Base-by-base conservation (phyloP, 352 stramenopile species). In the Phytopythium sindhum region DNA sequence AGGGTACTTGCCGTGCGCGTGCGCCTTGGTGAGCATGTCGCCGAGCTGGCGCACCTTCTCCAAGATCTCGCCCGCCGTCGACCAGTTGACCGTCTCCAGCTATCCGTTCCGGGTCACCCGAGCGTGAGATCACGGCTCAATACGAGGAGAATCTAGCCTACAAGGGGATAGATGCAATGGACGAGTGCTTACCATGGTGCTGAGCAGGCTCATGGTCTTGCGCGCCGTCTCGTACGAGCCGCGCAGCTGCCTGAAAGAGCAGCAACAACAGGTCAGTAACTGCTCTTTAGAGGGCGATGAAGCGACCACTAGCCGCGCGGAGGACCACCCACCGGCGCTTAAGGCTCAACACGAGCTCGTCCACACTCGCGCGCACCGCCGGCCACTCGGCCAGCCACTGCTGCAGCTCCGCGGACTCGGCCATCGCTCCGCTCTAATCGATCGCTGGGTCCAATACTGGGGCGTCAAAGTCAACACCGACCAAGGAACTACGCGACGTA, bases 171-270 rank as follows among this genome's bases (percentile, higher is more conserved):
- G 33, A 48, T 14, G 14, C 42, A 48, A 24, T 11, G n/a, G 17
- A 0, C 15, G 48, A 4, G 26, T 15, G 21, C 75, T 28, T 53
- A 95, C 83, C 81, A 93, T 76, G 73, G 84, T 76, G 63, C 72
- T 82, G 47, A 95, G 66, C 26, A 95, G 74, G 58, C 75, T 78
- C 41, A 82, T 93, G 5, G 84, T 89, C 74, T 80, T 83, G 66
- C 90, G 89, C 42, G 83, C 86, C 48, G 85, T 93, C 62, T 92
- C 84, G 54, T 92, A 93, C 52, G 87, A 92, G 24, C 87, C 87
- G 28, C 70, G 76, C 45, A 93, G 68, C 66, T 93, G 78, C 63
- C 84, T 86, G 59, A 15, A 63, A 14, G 26, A 2, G 33, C 33
- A 39, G 7, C 23, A 29, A 61, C 17, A 23, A 45, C 14, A n/a